A percentile compares a stretch with the other conserved stretches of the same genome.
Conservation (phyloP, 768 basidiomycete species). For the Trametes cinnabarina region DNA sequence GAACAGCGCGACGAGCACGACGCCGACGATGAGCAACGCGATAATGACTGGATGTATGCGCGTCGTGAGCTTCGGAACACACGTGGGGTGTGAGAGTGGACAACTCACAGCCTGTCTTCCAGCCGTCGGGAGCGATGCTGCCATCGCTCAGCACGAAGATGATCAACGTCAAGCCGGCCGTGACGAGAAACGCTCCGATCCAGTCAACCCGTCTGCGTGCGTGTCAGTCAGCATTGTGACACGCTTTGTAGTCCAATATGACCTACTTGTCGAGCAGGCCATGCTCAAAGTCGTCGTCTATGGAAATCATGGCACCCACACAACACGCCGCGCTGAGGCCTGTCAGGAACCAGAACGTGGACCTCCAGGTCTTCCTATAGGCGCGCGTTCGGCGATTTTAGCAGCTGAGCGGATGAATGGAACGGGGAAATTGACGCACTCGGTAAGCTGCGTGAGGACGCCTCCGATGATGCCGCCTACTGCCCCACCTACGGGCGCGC, state of each 20-base stretch:
- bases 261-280: constrained; percentile 26
- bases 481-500: constrained; percentile 77
- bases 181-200: constrained; percentile 68
- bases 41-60: constrained; percentile 57
- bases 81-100: constrained; percentile 7
- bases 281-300: constrained; percentile 54
- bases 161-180: constrained; percentile 64
- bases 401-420: background rate
- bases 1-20: constrained; percentile 56
- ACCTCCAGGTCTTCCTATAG: constrained; percentile 56
- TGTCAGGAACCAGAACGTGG: constrained; percentile 57
- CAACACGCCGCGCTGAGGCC: constrained; percentile 55
- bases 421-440: constrained; percentile 26
- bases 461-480: constrained; percentile 72
- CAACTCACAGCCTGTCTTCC: constrained; percentile 55
- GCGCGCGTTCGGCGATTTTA: background rate
- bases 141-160: constrained; percentile 74
- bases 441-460: constrained; percentile 56
- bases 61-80: background rate
- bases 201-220: constrained; percentile 59
- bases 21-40: constrained; percentile 58
- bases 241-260: background rate
- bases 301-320: constrained; percentile 52
- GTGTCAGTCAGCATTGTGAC: background rate
- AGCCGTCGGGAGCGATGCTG: constrained; percentile 54